Evolutionary conservation across 2,329 filamentous ascomycete species (phyloP), one percentile per base, ranked within the genome.

Genomic region (Aspergillus sp.): DNA sequence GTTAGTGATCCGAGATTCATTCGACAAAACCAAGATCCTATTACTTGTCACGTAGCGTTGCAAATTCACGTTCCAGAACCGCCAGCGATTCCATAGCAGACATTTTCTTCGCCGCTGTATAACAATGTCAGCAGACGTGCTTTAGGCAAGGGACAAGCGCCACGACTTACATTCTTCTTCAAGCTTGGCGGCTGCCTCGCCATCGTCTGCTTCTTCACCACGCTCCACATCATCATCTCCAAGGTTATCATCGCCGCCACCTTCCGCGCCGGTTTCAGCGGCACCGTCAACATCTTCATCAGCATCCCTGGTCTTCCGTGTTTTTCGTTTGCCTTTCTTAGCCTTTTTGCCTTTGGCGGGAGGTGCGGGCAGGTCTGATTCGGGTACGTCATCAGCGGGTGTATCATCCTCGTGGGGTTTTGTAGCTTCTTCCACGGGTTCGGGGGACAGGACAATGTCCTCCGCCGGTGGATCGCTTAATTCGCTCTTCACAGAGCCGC

Each of bases 61-160:
- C 87, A 77, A 99, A 99, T 71, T 95, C 91, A 73, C 90, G 90
- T 73, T 98, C 94, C 49, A 99, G 90, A 18, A 86, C 85, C 18
- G 86, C 83, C 67, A 97, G 84, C 65, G 92, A 87, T 57, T 92
- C 90, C 71, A 93, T 88, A 0, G 93, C 93, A 36, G 85, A 85
- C 70, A 87, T 88, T 78, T 94, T 95, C 71, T 87, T 88, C 69
- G 90, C 86, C 65, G 90, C 91, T 94, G 68, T 61, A 59, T 22
- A 9, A 45, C 18, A n/a, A n/a, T 10, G 47, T 66, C 20, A 63
- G 60, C 36, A 58, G 14, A 20, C 4, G 36, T 14, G 31, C 20
- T 24, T 16, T 29, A 26, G 20, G 45, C 14, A 29, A 57, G 26
- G 26, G 26, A 29, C 22, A 9, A 22, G 16, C 22, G 54, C 36